Base-by-base conservation (phyloP, 495 filamentous ascomycete genomes). In the Friedmanniomyces endolithicus region DNA sequence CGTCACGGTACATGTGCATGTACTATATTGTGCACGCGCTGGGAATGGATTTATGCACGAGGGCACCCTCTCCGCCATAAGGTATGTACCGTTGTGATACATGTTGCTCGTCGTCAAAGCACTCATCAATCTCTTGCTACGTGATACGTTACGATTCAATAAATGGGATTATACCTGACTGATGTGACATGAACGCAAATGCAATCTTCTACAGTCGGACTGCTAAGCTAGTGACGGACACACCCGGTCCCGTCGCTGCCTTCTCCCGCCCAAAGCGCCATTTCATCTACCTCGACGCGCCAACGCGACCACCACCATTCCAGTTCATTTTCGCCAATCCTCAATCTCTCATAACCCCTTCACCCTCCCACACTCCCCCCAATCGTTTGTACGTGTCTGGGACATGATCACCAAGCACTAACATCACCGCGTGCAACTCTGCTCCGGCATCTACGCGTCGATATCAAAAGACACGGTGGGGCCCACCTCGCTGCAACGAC, bases 351-450 rank as follows among this genome's bases (percentile, higher is more conserved):
- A 19, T 34, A 25, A 50, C 47, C 44, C 11, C 6, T 2, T 6
- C 17, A 12, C 29, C 47, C 6, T 9, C 29, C 19, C 24, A 24
- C 11, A 50, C 29, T 4, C 24, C 14, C 47, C 29, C 29, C 11
- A 31, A 24, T 24, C n/a, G 22, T 16, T 31, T 34, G 37, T 57
- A 49, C 46, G 46, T 49, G 46, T 43, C 22, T 20, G 19, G 35
- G 22, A 45, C 37, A 57, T 52, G 55, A 43, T 45, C 37, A 57
- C 39, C 19, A 50, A 51, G 46, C 48, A 57, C 48, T 50, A 52
- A 50, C 29, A 2, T 20, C 37, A 41, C 33, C 24, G 33, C 33
- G 24, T 41, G 39, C 47, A 16, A 11, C 34, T 20, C 16, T 22
- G 16, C 1, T 2, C 12, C n/a, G 16, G 9, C 34, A 7, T 17